A percentile compares a stretch with the other conserved stretches of the same genome.
Evolutionary conservation across 352 stramenopile genomes (phyloP).

Genomic region (Phytophthora niederhauseri): DNA sequence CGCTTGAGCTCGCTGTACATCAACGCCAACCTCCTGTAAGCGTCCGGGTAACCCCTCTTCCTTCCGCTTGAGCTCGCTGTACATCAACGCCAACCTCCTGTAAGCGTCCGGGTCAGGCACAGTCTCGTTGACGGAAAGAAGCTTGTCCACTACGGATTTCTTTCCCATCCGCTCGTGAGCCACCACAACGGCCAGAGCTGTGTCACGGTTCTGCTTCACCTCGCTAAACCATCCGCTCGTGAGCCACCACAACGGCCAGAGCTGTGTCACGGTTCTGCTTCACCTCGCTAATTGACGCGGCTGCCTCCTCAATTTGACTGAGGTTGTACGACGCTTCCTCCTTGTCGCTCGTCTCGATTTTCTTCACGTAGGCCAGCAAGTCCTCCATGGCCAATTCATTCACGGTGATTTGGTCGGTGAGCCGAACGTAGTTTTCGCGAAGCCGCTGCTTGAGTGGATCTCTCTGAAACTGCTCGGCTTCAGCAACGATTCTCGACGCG

Average conservation of each 20-base stretch:
- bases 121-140: background rate
- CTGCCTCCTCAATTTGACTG: background rate
- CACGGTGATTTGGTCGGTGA: conserved; percentile 4
- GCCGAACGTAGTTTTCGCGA: conserved; percentile 7
- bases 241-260: background rate
- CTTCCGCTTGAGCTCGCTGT: background rate
- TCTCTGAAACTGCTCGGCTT: background rate
- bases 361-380: conserved; percentile 1
- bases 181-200: background rate
- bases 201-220: background rate
- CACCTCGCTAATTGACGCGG: background rate
- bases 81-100: background rate
- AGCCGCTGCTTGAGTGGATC: background rate
- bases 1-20: background rate
- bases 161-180: background rate
- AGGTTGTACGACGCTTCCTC: background rate
- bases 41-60: background rate
- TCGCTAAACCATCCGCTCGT: background rate
- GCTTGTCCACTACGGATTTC: background rate
- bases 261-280: background rate
- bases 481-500: background rate
- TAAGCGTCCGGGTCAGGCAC: background rate
- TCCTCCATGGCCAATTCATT: conserved; percentile 8
- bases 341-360: background rate
- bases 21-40: background rate